Evolutionary conservation across 441 rosid genomes (phyloP), one percentile per base, ranked within the genome.

Genomic region (Rhodomyrtus psidioides): DNA sequence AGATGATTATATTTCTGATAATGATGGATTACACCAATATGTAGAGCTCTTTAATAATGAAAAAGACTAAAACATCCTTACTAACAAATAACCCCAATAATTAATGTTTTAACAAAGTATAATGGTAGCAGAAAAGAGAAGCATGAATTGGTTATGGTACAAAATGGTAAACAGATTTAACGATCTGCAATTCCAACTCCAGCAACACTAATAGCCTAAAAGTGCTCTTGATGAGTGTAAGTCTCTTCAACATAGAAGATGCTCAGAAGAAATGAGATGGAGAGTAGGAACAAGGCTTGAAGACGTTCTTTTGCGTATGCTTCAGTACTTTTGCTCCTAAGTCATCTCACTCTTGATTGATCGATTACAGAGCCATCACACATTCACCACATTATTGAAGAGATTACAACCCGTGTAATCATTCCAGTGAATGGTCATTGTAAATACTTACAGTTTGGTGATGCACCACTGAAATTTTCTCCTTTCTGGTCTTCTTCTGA

Each of bases 401-500:
- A 81, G 53, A 12, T 44, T 9, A 34, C 58, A 70, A 26, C n/a
- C 21, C 39, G 75, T 34, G 82, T 79, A 74, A 49, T 83, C 55
- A 83, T 12, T 49, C n/a, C 56, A 74, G 12, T 26, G 15, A 6
- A 74, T 74, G 27, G 13, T 74, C 51, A 74, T 74, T 13, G 51
- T 74, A 70, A 70, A 39, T 55, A 76, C 81, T 70, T 86, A 34
- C 53, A 53, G 59, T 16, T 84, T 58, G 26, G 84, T 46, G 85
- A 84, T 89, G 83, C 88, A 92, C 95, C 95, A 74, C 92, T 88
- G 75, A 92, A 91, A 74, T 87, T 91, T 89, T 93, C 92, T 83
- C 95, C 95, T 85, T 92, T 93, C 16, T 57, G 86, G 85, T 93
- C 92, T 85, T 26, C 90, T 85, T 90, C 95, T 9, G 93, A 86